Base-by-base conservation (phyloP, 2,329 filamentous ascomycete species). In the Parafenestella ontariensis region DNA sequence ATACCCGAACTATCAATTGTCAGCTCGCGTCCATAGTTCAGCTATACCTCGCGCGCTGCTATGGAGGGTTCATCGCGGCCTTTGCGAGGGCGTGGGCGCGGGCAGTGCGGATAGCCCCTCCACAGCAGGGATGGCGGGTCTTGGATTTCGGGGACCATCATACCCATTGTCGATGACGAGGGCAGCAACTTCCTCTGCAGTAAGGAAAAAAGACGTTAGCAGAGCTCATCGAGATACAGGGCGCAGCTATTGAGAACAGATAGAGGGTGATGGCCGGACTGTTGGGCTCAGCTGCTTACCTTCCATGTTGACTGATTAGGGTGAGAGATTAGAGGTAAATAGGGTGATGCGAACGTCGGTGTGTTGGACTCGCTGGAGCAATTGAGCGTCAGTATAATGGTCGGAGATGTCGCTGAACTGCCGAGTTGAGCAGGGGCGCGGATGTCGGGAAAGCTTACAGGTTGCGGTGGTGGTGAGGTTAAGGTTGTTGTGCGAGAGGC, bases 91-190 rank as follows among this genome's bases (percentile, higher is more conserved):
- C 58, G 64, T 59, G 58, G 66, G 60, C 56, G 61, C 57, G 55
- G 64, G 52, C 58, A 56, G 51, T 58, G 65, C 66, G 60, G 67
- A 66, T 46, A 67, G 68, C 71, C 72, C 70, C 73, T 74, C 74
- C 68, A 72, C 71, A 64, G 66, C 72, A 70, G 67, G 67, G 71
- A 72, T 71, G 65, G 65, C 64, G 49, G 65, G 59, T 52, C 62
- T 58, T 65, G 54, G 66, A 77, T 71, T 61, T 61, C 57, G 65
- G 66, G 62, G 62, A 46, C 75, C 56, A 60, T 85, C 93, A 91
- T 94, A 99, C 95, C 95, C 95, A 98, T 99, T 99, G 93, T 99
- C 95, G 85, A 99, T 98, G 84, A 99, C 95, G 91, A 99, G 93
- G 83, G 95, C 95, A 83, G 95, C 95, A 84, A 99, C 95, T 92